Evolutionary conservation across 108 stramenopile species (phyloP).

Genomic region (Asterionellopsis glacialis): DNA sequence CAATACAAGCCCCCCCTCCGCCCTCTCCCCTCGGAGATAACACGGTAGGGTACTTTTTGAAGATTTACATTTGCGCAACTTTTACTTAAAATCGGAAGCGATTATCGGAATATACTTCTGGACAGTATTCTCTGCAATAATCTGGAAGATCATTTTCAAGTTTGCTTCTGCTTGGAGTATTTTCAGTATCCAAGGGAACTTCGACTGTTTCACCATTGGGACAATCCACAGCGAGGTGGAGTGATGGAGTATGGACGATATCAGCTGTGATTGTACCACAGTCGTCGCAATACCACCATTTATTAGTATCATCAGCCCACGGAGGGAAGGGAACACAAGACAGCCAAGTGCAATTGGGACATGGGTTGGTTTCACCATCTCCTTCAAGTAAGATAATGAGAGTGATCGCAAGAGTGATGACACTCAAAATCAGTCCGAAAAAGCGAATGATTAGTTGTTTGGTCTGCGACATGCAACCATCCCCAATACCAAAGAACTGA

Average conservation of each 20-base stretch:
- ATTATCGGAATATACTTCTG: not conserved
- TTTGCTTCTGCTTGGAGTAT: conserved; percentile 11
- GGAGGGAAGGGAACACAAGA: conserved; percentile 84
- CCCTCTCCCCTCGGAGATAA: no score
- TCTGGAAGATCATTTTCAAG: conserved; percentile 40
- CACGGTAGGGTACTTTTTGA: no score
- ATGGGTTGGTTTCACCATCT: conserved; percentile 74
- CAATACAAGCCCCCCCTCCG: no score
- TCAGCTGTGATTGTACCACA: conserved; percentile 73
- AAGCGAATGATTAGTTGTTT: conserved; percentile 57
- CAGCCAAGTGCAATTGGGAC: conserved; percentile 57
- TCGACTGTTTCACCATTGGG: conserved; percentile 53
- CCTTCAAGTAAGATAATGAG: conserved; percentile 46
- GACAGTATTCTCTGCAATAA: conserved; percentile 52
- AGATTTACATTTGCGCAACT: no score
- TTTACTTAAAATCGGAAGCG: no score
- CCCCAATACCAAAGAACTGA: conserved; percentile 74
- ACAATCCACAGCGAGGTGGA: conserved; percentile 59
- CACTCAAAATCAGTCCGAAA: conserved; percentile 58
- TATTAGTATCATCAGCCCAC: conserved; percentile 51
- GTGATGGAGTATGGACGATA: conserved; percentile 41
- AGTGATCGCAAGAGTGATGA: conserved; percentile 52
- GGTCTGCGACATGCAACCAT: conserved; percentile 35
- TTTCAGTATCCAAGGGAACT: conserved; percentile 22
- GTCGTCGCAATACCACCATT: conserved; percentile 93